phyloP scores from a whole-genome alignment of 2,329 filamentous ascomycete species.

The Dactylella cylindrospora region DNA sequence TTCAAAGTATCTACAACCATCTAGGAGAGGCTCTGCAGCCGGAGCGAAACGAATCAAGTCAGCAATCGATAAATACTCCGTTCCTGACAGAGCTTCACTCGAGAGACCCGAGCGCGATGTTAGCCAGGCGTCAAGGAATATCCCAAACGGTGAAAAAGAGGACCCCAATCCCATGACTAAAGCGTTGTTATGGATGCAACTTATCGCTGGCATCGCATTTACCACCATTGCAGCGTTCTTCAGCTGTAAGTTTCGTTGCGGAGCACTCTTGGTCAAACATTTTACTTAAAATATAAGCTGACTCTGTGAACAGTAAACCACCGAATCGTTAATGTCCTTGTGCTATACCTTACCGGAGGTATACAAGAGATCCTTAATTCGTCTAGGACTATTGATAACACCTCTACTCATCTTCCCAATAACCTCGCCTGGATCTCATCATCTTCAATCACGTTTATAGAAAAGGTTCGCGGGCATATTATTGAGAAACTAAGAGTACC shows the following conservation, averaged over 20 bases:
- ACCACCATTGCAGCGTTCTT: slow-evolving; percentile 36
- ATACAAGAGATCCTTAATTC: slow-evolving; percentile 16
- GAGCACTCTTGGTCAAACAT: neutral
- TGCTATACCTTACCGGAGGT: slow-evolving; percentile 24
- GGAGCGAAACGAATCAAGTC: slow-evolving; percentile 3
- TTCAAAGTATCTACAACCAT: slow-evolving; percentile 5
- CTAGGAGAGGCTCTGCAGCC: neutral
- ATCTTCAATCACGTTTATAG: slow-evolving; percentile 32
- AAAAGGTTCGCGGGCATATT: slow-evolving; percentile 16
- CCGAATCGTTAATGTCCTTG: slow-evolving; percentile 26
- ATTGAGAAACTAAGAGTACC: slow-evolving; percentile 21
- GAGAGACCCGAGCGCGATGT: no score
- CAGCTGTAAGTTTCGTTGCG: slow-evolving; percentile 19
- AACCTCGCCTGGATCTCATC: slow-evolving; percentile 32
- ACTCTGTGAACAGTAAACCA: slow-evolving; percentile 32
- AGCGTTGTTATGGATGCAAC: slow-evolving; percentile 35
- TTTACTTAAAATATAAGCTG: neutral
- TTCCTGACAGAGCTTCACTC: no score
- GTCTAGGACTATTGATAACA: slow-evolving; percentile 21
- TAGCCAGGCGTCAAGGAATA: no score
- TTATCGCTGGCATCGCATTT: slow-evolving; percentile 33
- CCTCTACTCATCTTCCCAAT: slow-evolving; percentile 25
- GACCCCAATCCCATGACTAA: slow-evolving; percentile 20
- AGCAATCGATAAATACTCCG: no score
- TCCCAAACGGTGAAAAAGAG: neutral